Base-by-base conservation (phyloP, 106 monocot species). In the Triglochin maritima region DNA sequence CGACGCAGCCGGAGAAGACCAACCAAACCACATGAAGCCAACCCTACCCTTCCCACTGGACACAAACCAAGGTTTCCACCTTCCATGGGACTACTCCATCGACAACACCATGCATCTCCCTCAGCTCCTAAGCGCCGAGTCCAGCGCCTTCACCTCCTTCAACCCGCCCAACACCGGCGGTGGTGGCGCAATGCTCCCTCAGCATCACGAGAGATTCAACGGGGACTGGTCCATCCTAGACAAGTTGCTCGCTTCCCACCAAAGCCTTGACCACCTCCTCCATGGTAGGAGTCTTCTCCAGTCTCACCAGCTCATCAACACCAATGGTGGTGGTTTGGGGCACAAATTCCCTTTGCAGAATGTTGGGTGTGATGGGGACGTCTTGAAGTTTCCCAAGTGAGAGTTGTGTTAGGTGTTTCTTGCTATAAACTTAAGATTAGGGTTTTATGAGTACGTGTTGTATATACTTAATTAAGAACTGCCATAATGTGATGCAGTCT, bases 221-320 rank as follows among this genome's bases (percentile, higher is more conserved):
- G 74, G 56, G 11, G 92, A 92, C 63, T 88, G 87, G 92, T 92
- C 92, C 0, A 85, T 88, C 52, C 64, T 92, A 64, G 92, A 92
- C 71, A 92, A 88, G 83, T 79, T 93, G 44, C 78, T 93, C 2
- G 78, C 86, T 4, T 85, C 88, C 6, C 85, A 93, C 72, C 92
- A 93, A 17, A 88, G 80, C 67, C 59, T 83, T 17, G 88, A 93
- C 43, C 88, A 93, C 64, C 41, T 92, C 48, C 71, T 90, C 59
- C 73, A 79, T 49, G 66, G 77, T 51, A 86, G 79, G 49, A 44
- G 17, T 59, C 9, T 54, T 47, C 51, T n/a, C 52, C 44, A 12
- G 63, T 50, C 74, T 4, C 57, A 74, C n/a, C 83, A 77, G 56
- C 44, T 69, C 53, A 62, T 85, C 76, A 75, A 84, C 15, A 17